Percentiles rank a stretch among this genome's conserved stretches.
These are phyloP conservation scores for Phytophthora pini DNA, from an alignment of 352 stramenopile genomes.

Conservation along the genomic window DNA sequence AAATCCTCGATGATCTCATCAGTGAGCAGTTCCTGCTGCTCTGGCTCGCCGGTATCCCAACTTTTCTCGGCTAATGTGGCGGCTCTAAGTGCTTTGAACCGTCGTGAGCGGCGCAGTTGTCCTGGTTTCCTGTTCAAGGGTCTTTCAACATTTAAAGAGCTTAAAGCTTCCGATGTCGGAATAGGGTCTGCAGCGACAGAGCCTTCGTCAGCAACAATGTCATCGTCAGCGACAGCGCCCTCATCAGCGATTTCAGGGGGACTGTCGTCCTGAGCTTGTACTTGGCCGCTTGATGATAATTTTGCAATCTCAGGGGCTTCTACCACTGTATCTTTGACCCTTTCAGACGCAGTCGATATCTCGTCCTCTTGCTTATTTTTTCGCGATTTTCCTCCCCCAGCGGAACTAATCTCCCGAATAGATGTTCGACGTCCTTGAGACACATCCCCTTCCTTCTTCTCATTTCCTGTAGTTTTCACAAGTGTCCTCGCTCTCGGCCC, in stretches of 20 bases:
- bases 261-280: not conserved
- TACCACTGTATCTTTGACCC: not conserved
- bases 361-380: not conserved
- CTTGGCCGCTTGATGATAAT: not conserved
- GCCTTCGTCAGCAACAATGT: not conserved
- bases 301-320: not conserved
- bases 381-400: not conserved
- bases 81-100: conserved; percentile 16
- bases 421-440: not conserved
- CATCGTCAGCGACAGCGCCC: not conserved
- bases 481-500: not conserved
- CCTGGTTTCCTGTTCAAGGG: conserved; percentile 2
- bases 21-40: conserved; percentile 10
- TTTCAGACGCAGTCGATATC: not conserved
- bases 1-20: conserved; percentile 19
- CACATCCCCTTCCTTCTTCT: not conserved
- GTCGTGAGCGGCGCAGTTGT: conserved; percentile 20
- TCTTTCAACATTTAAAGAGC: conserved; percentile 1
- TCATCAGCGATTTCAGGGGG: not conserved
- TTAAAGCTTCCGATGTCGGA: not conserved
- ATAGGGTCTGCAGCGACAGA: not conserved
- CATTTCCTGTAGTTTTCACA: not conserved
- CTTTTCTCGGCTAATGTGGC: conserved; percentile 16
- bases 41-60: conserved; percentile 5
- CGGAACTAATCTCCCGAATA: not conserved